phyloP scores from a whole-genome alignment of 2,329 filamentous ascomycete genomes.

The Fusarium bulbicola region DNA sequence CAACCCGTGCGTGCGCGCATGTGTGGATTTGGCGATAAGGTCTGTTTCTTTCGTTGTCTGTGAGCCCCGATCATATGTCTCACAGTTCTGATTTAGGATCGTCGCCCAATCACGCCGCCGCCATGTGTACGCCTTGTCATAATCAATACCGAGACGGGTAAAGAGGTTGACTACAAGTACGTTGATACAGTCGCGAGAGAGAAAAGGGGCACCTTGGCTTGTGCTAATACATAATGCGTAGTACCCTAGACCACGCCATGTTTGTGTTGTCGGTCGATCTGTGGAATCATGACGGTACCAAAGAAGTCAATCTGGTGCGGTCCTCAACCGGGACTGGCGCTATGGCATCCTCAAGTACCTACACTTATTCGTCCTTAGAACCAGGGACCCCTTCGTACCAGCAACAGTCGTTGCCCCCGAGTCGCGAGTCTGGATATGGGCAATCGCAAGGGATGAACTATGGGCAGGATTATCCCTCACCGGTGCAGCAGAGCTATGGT shows the following conservation, averaged over 20 bases:
- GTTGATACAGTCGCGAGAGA: constrained; percentile 43
- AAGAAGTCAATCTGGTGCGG: constrained; percentile 73
- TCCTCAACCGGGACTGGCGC: constrained; percentile 74
- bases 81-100: constrained; percentile 68
- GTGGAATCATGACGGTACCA: constrained; percentile 70
- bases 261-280: constrained; percentile 72
- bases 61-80: background rate
- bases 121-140: constrained; percentile 89
- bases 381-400: constrained; percentile 41
- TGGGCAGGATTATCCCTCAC: constrained; percentile 46
- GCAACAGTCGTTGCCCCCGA: constrained; percentile 50
- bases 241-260: constrained; percentile 52
- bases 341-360: constrained; percentile 82
- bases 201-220: background rate
- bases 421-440: constrained; percentile 48
- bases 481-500: constrained; percentile 42
- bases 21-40: constrained; percentile 99
- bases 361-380: constrained; percentile 70
- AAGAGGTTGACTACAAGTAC: constrained; percentile 86
- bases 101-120: constrained; percentile 93
- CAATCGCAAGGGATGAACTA: constrained; percentile 45
- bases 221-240: constrained; percentile 28
- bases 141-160: constrained; percentile 75
- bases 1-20: constrained; percentile 93
- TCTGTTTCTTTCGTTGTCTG: constrained; percentile 51